Conservation (phyloP, 2,329 filamentous ascomycete species). For the Pyrenophora seminiperda region DNA sequence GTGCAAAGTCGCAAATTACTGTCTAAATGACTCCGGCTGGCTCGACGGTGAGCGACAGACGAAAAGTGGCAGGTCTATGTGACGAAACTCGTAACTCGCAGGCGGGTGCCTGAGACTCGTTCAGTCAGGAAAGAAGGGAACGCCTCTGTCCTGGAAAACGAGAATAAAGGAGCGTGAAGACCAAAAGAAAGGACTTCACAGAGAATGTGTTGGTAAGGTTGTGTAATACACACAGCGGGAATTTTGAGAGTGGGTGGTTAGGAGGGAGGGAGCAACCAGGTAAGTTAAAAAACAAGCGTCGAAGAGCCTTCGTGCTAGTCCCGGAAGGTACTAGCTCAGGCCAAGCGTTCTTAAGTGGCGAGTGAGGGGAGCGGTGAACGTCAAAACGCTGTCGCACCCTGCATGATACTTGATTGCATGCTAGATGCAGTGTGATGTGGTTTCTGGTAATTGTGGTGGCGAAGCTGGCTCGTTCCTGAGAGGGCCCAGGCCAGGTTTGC, state of each 20-base stretch:
- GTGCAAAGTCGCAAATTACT: conserved; percentile 27
- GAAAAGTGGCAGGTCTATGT: conserved; percentile 33
- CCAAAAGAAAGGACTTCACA: conserved; percentile 50
- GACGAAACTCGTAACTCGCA: conserved; percentile 41
- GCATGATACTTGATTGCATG: conserved; percentile 12
- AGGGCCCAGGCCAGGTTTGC: not conserved
- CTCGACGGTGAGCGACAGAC: conserved; percentile 41
- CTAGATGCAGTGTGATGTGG: conserved; percentile 12
- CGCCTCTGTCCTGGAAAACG: conserved; percentile 47
- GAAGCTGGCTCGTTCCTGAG: conserved; percentile 4
- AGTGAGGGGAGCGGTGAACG: conserved; percentile 38
- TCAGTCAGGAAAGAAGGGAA: conserved; percentile 45
- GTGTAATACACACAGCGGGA: conserved; percentile 41
- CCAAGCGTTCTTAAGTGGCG: conserved; percentile 19
- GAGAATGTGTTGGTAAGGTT: conserved; percentile 35
- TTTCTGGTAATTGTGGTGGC: conserved; percentile 2
- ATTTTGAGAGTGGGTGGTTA: conserved; percentile 36
- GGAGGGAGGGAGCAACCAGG: conserved; percentile 27
- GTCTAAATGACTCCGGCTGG: conserved; percentile 30
- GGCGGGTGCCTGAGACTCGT: conserved; percentile 51
- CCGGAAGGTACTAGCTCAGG: conserved; percentile 4
- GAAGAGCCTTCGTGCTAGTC: conserved; percentile 28
- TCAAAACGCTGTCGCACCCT: conserved; percentile 13
- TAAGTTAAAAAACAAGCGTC: conserved; percentile 30
- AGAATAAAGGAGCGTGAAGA: conserved; percentile 50